These are phyloP conservation scores for Furcasterigmium sp. DNA, from an alignment of 2,329 filamentous ascomycete species.

Conservation along the genomic window DNA sequence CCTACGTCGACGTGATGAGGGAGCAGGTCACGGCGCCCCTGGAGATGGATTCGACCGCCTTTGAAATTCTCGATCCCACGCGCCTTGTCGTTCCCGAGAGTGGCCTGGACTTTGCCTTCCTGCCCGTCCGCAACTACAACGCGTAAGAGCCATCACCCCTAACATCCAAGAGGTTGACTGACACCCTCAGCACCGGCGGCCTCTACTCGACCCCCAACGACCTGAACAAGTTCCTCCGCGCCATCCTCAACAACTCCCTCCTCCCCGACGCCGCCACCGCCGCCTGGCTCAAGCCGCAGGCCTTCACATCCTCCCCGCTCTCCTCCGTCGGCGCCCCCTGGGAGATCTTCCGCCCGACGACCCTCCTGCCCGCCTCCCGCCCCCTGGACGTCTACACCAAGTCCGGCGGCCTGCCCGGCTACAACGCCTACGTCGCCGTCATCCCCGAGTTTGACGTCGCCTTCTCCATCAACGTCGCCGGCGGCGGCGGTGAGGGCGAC, in stretches of 20 bases:
- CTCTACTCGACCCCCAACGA: conserved; percentile 37
- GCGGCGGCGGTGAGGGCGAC: conserved; percentile 6
- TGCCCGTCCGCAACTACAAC: conserved; percentile 24
- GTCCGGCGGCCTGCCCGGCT: conserved; percentile 22
- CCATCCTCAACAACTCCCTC: conserved; percentile 34
- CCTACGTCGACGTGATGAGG: conserved; percentile 21
- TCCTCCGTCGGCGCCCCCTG: conserved; percentile 29
- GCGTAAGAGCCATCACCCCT: conserved; percentile 18
- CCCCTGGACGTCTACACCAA: conserved; percentile 28
- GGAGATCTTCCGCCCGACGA: conserved; percentile 26
- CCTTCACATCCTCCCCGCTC: conserved; percentile 30
- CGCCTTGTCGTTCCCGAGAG: conserved; percentile 23
- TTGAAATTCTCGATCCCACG: conserved; percentile 22
- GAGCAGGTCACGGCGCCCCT: conserved; percentile 34
- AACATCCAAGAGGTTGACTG: conserved; percentile 14
- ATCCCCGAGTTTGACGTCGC: conserved; percentile 26
- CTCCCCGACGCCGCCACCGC: conserved; percentile 30
- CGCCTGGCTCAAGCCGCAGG: conserved; percentile 39
- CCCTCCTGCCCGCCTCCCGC: conserved; percentile 20
- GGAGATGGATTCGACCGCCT: conserved; percentile 33
- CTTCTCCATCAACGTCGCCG: conserved; percentile 31
- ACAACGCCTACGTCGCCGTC: conserved; percentile 27
- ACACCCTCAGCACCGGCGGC: conserved; percentile 29
- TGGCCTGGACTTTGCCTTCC: conserved; percentile 28
- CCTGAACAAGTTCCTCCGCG: conserved; percentile 31